Base-by-base conservation (phyloP, 495 filamentous ascomycete species). In the Massariosphaeria phaeospora region DNA sequence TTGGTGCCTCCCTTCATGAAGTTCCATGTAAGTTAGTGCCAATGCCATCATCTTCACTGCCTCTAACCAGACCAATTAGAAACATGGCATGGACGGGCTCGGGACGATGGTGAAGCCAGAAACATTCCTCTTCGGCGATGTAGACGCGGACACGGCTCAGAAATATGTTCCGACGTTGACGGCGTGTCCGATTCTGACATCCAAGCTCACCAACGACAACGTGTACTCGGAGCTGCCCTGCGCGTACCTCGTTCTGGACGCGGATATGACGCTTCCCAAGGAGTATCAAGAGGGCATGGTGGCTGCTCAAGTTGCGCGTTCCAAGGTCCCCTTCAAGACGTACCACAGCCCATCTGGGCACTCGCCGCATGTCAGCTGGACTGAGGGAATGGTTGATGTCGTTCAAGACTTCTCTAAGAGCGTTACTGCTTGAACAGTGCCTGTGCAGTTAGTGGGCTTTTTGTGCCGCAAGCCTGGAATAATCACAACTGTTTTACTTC, bases 201-300 rank as follows among this genome's bases (percentile, higher is more conserved):
- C 55, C 1, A 48, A 42, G 20, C 49, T 73, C 1, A 69, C 66
- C 2, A 68, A 72, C 36, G 58, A 72, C 48, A n/a, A n/a, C n/a
- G 55, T 66, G 1, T 73, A 72, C 41, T 33, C 52, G 15, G 41
- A 38, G 0, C 36, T 73, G 10, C 71, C 70, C 0, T 70, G 67
- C 44, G 67, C 68, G 2, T 73, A 72, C 52, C 27, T 71, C 36
- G 57, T 70, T 13, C 25, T 64, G 0, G 68, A 70, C n/a, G 48
- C 55, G 0, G 69, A 73, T 45, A 5, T 27, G 9, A 36, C 46
- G 25, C 25, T 54, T 18, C n/a, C 15, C 2, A 7, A 10, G 11
- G 36, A 12, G 29, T 44, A 24, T 27, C 51, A 55, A 26, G 33
- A 39, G 24, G n/a, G 12, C 5, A 18, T 46, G 29, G 20, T 55